These are phyloP conservation scores for Venturiaceae sp. DNA, from an alignment of 2,329 filamentous ascomycete genomes.

Conservation along the genomic window DNA sequence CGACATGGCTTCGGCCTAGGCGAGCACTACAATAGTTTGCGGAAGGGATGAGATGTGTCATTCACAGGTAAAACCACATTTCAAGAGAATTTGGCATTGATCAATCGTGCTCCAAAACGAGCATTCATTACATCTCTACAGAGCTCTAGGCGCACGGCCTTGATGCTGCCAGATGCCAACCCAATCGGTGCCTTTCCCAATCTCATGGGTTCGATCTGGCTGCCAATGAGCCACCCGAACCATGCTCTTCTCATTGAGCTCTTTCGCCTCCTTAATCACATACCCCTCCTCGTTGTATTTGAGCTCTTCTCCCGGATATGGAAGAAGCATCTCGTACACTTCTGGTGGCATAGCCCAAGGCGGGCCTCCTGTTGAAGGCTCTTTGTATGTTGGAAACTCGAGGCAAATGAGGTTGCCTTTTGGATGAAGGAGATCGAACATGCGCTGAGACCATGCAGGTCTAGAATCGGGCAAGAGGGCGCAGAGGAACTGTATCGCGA, in stretches of 20 bases:
- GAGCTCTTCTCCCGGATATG: constrained; percentile 57
- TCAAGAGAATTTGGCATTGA: not conserved
- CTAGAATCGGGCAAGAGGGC: constrained; percentile 45
- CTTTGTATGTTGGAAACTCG: constrained; percentile 70
- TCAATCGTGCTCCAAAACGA: not conserved
- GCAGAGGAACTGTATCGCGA: constrained; percentile 46
- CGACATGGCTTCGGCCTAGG: constrained; percentile 87
- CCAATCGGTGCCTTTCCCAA: constrained; percentile 41
- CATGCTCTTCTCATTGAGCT: constrained; percentile 30
- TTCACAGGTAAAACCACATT: not conserved
- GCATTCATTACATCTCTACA: not conserved
- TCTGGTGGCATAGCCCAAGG: constrained; percentile 61
- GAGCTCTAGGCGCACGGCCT: not conserved
- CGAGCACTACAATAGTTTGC: constrained; percentile 76
- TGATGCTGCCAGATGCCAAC: constrained; percentile 38
- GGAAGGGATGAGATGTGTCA: not conserved
- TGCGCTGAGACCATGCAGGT: constrained; percentile 47
- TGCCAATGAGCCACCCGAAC: constrained; percentile 43
- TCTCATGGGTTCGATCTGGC: constrained; percentile 45
- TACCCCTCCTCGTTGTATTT: constrained; percentile 48
- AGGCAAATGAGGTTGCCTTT: constrained; percentile 52
- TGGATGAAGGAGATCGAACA: constrained; percentile 42
- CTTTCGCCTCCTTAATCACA: constrained; percentile 37
- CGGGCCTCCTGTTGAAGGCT: constrained; percentile 55
- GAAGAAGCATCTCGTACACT: constrained; percentile 63